These are phyloP conservation scores for Tolypocladium amazonense DNA, from an alignment of 2,329 filamentous ascomycete genomes.

Conservation along the genomic window DNA sequence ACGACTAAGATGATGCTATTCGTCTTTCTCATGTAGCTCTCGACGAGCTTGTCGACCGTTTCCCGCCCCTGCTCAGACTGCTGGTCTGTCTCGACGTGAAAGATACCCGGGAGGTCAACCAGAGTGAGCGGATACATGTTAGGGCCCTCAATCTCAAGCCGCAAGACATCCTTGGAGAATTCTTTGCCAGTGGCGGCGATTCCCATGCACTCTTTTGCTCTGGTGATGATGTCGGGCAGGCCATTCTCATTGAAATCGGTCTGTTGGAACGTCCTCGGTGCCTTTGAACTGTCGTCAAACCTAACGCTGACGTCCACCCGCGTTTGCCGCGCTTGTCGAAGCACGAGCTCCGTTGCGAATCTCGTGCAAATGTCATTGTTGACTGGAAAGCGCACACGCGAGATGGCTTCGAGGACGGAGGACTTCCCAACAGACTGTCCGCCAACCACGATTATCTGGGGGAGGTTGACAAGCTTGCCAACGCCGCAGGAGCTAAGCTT, in stretches of 20 bases:
- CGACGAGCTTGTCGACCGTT: slow-evolving; percentile 25
- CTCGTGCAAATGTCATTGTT: slow-evolving; percentile 47
- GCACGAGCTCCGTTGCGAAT: slow-evolving; percentile 49
- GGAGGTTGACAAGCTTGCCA: slow-evolving; percentile 33
- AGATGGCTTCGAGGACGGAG: slow-evolving; percentile 55
- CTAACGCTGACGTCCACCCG: slow-evolving; percentile 32
- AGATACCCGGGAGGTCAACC: slow-evolving; percentile 43
- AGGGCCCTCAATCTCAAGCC: slow-evolving; percentile 34
- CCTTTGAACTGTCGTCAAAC: slow-evolving; percentile 15
- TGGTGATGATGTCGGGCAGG: slow-evolving; percentile 36
- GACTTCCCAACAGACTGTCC: slow-evolving; percentile 53
- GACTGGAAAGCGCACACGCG: slow-evolving; percentile 46
- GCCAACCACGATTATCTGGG: slow-evolving; percentile 48
- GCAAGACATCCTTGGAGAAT: slow-evolving; percentile 35
- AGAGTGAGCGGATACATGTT: slow-evolving; percentile 35
- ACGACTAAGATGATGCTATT: slow-evolving; percentile 51
- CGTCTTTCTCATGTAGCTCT: slow-evolving; percentile 43
- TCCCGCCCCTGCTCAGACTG: slow-evolving; percentile 19
- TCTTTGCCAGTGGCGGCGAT: slow-evolving; percentile 15
- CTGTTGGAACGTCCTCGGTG: slow-evolving; percentile 16
- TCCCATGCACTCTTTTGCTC: slow-evolving; percentile 41
- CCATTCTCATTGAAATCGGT: slow-evolving; percentile 24
- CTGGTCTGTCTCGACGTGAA: slow-evolving; percentile 17
- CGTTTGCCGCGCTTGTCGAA: slow-evolving; percentile 28
- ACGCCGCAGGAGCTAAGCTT: slow-evolving; percentile 38